Percentiles rank a stretch among this genome's conserved stretches.
Conservation (phyloP, 257 asterid genomes). For the Pogostemon cablin region DNA sequence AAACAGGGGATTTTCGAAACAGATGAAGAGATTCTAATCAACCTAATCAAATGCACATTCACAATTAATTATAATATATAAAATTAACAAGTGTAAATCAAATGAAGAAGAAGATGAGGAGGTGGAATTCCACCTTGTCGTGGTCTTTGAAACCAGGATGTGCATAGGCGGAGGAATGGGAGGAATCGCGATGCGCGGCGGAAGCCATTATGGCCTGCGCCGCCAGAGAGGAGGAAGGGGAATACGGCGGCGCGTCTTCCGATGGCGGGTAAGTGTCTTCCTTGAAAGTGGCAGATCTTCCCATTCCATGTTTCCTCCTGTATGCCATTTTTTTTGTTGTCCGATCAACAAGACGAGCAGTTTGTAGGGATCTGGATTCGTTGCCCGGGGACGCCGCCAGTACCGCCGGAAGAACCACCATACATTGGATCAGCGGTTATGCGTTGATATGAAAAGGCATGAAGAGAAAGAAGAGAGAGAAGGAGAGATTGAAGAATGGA, state of each 20-base stretch:
- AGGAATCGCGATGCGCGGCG: slow-evolving; percentile 57
- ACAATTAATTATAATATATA: neutral
- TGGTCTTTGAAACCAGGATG: slow-evolving; percentile 37
- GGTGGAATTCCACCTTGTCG: slow-evolving; percentile 25
- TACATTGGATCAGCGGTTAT: neutral
- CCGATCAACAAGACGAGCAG: no score
- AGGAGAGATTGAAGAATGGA: slow-evolving; percentile 18
- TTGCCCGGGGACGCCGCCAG: slow-evolving; percentile 29
- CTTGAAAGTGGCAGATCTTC: slow-evolving; percentile 62
- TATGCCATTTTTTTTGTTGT: slow-evolving; percentile 48
- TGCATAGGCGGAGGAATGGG: slow-evolving; percentile 46
- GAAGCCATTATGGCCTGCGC: slow-evolving; percentile 75
- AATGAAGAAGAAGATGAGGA: neutral
- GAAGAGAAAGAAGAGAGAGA: neutral
- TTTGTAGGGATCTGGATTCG: neutral
- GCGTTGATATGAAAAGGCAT: slow-evolving; percentile 2
- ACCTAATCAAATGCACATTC: neutral
- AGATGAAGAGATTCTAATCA: neutral
- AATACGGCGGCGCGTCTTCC: slow-evolving; percentile 26
- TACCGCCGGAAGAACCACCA: slow-evolving; percentile 30
- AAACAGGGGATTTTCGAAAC: neutral
- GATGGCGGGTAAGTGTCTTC: slow-evolving; percentile 44
- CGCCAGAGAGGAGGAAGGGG: slow-evolving; percentile 50
- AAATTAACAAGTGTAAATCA: neutral
- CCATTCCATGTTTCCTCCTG: slow-evolving; percentile 61